Base-by-base conservation (phyloP, 2,329 filamentous ascomycete species). In the Fusarium xylarioides region DNA sequence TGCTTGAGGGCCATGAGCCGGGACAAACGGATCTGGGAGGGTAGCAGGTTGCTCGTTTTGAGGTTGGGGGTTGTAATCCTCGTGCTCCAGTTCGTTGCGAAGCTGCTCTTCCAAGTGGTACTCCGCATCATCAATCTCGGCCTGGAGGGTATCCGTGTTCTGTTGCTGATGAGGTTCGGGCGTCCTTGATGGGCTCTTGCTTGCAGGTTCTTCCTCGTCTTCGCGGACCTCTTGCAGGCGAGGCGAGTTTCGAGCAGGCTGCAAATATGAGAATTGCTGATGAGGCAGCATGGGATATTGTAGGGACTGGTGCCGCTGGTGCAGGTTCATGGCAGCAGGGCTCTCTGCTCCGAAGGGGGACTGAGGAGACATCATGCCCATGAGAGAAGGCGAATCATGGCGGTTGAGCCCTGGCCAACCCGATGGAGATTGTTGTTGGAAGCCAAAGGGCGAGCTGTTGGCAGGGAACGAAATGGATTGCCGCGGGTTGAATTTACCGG, bases 91-190 rank as follows among this genome's bases (percentile, higher is more conserved):
- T 77, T 95, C 92, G 60, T 92, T 91, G 57, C 93, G 91, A 70
- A 95, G 90, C 68, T 93, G 91, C 79, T 95, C 91, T 79, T 95
- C 93, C 69, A 96, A 82, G 76, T 95, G 93, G 78, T 96, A 95
- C 77, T 97, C 93, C 9, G 93, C 92, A 78, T 95, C 93, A 55
- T 96, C 92, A 63, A 97, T 92, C 74, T 96, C 94, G 70, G 91
- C 92, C 80, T 97, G 94, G 30, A 97, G 86, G 74, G 95, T 95
- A 75, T 95, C 92, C 52, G 83, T 81, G 58, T 86, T 83, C 50
- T 84, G 84, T 54, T 84, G 83, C 52, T 82, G 81, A 16, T 75
- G 63, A 15, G 86, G 84, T 75, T 91, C 87, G 0, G 88, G 86
- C 1, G 86, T 88, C 76, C 87, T 88, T 4, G 86, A 88, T 15